These are phyloP conservation scores for Pythium scleroteichum DNA, from an alignment of 352 stramenopile genomes.

Conservation along the genomic window DNA sequence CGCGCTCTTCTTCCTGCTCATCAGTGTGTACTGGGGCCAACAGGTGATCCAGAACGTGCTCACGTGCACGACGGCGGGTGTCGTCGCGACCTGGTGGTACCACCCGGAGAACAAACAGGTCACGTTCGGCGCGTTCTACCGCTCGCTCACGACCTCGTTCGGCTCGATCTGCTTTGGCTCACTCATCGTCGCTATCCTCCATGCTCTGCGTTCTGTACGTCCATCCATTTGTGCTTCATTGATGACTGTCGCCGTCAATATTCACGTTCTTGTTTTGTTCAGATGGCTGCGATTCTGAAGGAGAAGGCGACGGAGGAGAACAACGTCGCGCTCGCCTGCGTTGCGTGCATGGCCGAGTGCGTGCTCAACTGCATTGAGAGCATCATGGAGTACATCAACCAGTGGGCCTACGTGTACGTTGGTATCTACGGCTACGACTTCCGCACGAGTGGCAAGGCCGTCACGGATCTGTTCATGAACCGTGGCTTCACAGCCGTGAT, in stretches of 20 bases:
- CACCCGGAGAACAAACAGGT: conserved; percentile 56
- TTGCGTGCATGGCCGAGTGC: conserved; percentile 87
- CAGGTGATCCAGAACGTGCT: conserved; percentile 86
- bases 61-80: conserved; percentile 76
- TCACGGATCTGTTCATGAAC: conserved; percentile 87
- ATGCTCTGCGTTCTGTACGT: conserved; percentile 69
- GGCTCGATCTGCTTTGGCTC: conserved; percentile 87
- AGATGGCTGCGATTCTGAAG: conserved; percentile 68
- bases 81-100: conserved; percentile 87
- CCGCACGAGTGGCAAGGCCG: conserved; percentile 80
- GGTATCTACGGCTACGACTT: conserved; percentile 90
- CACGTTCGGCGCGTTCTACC: conserved; percentile 71
- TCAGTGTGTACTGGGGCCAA: conserved; percentile 85
- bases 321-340: conserved; percentile 70
- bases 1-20: conserved; percentile 78
- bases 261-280: conserved; percentile 14
- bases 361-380: conserved; percentile 82
- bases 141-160: conserved; percentile 81
- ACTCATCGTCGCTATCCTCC: conserved; percentile 77
- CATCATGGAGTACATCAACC: conserved; percentile 91
- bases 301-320: conserved; percentile 75
- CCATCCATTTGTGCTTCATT: neutral
- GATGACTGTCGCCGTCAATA: neutral
- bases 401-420: conserved; percentile 90
- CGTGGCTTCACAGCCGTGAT: conserved; percentile 89